phyloP scores from a whole-genome alignment of 768 basidiomycete species.

The Russula virescens region DNA sequence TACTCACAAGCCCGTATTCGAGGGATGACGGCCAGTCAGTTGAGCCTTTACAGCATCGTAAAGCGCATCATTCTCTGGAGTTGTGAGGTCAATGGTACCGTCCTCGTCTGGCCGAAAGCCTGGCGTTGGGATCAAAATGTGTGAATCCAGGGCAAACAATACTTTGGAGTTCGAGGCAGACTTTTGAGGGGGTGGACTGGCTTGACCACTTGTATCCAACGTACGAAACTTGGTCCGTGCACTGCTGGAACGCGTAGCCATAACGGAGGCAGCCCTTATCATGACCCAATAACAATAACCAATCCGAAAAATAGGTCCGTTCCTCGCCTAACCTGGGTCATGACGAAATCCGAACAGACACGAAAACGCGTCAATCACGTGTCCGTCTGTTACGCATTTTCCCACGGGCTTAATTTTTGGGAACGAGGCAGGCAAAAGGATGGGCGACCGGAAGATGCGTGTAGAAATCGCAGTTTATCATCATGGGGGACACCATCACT shows the following conservation, averaged over 20 bases:
- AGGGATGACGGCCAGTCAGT: neutral
- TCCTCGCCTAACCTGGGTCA: too few species aligned
- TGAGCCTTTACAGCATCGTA: neutral
- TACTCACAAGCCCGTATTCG: neutral
- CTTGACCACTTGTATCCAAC: neutral
- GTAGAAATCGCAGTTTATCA: constrained; percentile 3
- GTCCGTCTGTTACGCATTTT: neutral
- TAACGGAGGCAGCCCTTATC: neutral
- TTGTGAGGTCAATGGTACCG: constrained; percentile 23
- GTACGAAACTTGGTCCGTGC: neutral
- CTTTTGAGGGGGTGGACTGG: neutral
- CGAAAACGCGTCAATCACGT: constrained; percentile 17
- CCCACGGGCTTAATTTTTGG: constrained; percentile 21
- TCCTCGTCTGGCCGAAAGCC: constrained; percentile 6
- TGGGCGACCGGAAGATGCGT: neutral
- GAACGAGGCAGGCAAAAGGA: constrained; percentile 4
- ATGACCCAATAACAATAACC: neutral
- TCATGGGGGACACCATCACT: constrained; percentile 28
- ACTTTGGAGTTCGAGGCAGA: constrained; percentile 8
- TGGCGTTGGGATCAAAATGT: neutral
- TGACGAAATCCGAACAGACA: too few species aligned
- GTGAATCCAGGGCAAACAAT: constrained; percentile 9
- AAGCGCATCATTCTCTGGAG: neutral
- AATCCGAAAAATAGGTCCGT: too few species aligned
- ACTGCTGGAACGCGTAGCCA: neutral